Base-by-base conservation (phyloP, 176 grass and related monocot genomes). In the Oryza brachyantha region DNA sequence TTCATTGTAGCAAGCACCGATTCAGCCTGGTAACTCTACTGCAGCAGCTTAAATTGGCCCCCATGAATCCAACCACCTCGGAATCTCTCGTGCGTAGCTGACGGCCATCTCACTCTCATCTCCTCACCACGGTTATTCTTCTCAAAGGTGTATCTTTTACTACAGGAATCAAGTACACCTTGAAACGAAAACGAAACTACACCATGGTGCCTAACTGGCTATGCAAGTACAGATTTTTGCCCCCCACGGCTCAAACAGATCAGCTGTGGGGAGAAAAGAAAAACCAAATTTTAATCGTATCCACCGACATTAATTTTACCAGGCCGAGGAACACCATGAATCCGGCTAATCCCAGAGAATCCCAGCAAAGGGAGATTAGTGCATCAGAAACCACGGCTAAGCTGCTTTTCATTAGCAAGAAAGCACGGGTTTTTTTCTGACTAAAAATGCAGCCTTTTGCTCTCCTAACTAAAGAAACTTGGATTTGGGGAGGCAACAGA, bases 371-470 rank as follows among this genome's bases (percentile, higher is more conserved):
- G 3, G 13, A 79, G 67, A 45, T 19, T 29, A 74, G 35, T 29
- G 7, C 28, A 57, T 13, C 2, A 37, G 28, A 37, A 75, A 7
- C 61, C 36, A 67, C 45, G 34, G 8, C 32, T 75, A 84, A 22
- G 28, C n/a, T 28, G 35, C 70, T 32, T 76, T 65, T 34, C 36
- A n/a, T 22, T 32, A 13, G 61, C 32, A 34, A 64, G 19, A 43
- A 72, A 72, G 19, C 7, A 72, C 10, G 46, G 0, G 0, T 24
- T 13, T 6, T 13, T 6, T 21, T 6, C 1, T 59, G 11, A 43
- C 35, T 10, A 60, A 72, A 77, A 65, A 82, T 29, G 52, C 70
- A 39, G n/a, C 12, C 29, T 43, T 68, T 68, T 61, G 70, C 78
- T 46, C 29, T 61, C 13, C 43, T 37, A 19, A 8, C 61, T 9